Percentiles rank a stretch among this genome's conserved stretches.
These are phyloP conservation scores for Russula earlei DNA, from an alignment of 768 basidiomycete species.

Conservation along the genomic window DNA sequence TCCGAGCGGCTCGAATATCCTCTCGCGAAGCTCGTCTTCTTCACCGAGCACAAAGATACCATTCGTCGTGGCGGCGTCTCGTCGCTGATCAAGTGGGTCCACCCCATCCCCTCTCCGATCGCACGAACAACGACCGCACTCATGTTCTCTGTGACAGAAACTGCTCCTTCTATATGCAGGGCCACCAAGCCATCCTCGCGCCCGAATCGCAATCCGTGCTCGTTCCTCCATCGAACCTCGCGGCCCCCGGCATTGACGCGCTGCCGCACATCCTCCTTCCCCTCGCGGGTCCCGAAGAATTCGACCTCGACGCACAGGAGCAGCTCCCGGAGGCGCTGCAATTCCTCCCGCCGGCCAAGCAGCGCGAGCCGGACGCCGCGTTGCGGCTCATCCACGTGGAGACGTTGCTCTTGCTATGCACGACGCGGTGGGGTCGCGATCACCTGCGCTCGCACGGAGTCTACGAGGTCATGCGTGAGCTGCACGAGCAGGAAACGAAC, in stretches of 20 bases:
- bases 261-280: conserved; percentile 83
- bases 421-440: conserved; percentile 83
- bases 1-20: conserved; percentile 60
- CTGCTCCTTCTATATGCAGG: conserved; percentile 59
- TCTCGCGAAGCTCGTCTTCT: conserved; percentile 69
- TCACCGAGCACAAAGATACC: conserved; percentile 82
- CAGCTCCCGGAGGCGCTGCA: conserved; percentile 76
- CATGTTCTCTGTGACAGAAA: conserved; percentile 43
- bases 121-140: not conserved
- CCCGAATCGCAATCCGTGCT: conserved; percentile 49
- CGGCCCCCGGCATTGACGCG: conserved; percentile 71
- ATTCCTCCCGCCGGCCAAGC: conserved; percentile 79
- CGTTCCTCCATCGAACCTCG: conserved; percentile 46
- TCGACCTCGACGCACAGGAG: conserved; percentile 90
- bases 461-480: conserved; percentile 72
- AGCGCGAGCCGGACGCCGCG: conserved; percentile 65
- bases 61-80: conserved; percentile 84
- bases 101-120: not conserved
- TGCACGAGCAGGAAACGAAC: conserved; percentile 70
- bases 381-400: conserved; percentile 84
- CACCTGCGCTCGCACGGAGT: conserved; percentile 70
- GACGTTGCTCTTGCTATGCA: conserved; percentile 78
- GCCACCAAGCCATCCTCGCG: conserved; percentile 62
- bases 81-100: conserved; percentile 70
- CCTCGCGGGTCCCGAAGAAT: conserved; percentile 90